Evolutionary conservation across 1,284 basidiomycete species (phyloP).

Genomic region (Ganoderma meredithae): DNA sequence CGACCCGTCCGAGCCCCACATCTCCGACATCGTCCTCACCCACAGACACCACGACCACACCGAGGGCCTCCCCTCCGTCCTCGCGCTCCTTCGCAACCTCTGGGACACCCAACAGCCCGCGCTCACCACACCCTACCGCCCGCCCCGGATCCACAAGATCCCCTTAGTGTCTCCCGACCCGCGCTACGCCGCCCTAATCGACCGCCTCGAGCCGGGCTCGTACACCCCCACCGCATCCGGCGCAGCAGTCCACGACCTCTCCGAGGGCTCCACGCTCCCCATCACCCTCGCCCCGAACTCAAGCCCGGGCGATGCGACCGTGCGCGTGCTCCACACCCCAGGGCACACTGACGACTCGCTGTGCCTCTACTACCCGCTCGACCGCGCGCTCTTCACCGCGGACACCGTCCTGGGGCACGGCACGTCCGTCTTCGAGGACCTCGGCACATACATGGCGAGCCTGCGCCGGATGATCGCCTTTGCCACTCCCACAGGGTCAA

Average conservation of each 20-base stretch:
- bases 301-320: conserved; percentile 29
- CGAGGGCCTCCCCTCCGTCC: conserved; percentile 77
- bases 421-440: conserved; percentile 90
- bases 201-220: conserved; percentile 51
- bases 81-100: conserved; percentile 67
- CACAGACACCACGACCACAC: conserved; percentile 93
- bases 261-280: conserved; percentile 58
- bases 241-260: conserved; percentile 60
- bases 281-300: conserved; percentile 32
- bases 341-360: conserved; percentile 94
- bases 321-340: conserved; percentile 84
- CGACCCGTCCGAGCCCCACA: conserved; percentile 50
- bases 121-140: conserved; percentile 51
- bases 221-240: conserved; percentile 53
- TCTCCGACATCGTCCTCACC: conserved; percentile 90
- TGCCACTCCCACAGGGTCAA: conserved; percentile 18
- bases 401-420: conserved; percentile 94
- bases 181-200: conserved; percentile 50
- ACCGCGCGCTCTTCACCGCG: conserved; percentile 83
- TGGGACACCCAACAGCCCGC: conserved; percentile 58
- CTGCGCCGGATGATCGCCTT: conserved; percentile 69
- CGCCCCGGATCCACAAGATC: conserved; percentile 78
- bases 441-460: conserved; percentile 75
- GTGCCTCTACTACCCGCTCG: conserved; percentile 68
- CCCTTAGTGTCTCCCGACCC: conserved; percentile 47